A percentile compares a stretch with the other conserved stretches of the same genome.
phyloP scores from a whole-genome alignment of 176 grass and related monocot genomes.

The Phoenix roebelenii region DNA sequence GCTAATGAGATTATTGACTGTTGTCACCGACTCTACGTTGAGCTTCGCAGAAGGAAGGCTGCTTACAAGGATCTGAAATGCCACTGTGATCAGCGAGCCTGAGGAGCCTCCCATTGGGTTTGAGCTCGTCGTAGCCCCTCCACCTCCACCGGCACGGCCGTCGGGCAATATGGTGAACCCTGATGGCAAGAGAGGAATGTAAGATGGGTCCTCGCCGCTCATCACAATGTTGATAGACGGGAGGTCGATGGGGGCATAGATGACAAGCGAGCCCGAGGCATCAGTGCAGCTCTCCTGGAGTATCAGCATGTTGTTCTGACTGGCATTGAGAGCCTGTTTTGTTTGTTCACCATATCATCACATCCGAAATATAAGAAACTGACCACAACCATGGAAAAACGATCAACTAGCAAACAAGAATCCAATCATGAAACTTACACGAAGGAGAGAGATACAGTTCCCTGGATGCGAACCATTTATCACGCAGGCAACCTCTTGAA shows the following conservation, averaged over 20 bases:
- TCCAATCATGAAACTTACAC: conserved; percentile 27
- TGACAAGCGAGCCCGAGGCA: conserved; percentile 42
- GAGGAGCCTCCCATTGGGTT: conserved; percentile 1
- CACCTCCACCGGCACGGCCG: conserved; percentile 14
- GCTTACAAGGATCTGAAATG: conserved; percentile 66
- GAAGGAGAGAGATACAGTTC: conserved; percentile 79
- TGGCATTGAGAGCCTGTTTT: conserved; percentile 40
- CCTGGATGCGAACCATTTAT: conserved; percentile 57
- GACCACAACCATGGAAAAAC: not conserved
- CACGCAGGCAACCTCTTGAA: conserved; percentile 74
- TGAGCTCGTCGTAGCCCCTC: conserved; percentile 29
- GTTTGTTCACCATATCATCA: not conserved
- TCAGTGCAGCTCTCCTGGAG: conserved; percentile 71
- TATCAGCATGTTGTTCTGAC: conserved; percentile 59
- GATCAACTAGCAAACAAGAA: not conserved
- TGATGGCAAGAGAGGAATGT: conserved; percentile 54
- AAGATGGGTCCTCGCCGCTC: conserved; percentile 56
- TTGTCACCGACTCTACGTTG: conserved; percentile 53
- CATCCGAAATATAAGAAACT: not conserved
- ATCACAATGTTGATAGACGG: conserved; percentile 60
- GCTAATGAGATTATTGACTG: conserved; percentile 60
- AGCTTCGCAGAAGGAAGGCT: conserved; percentile 59
- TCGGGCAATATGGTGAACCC: conserved; percentile 68
- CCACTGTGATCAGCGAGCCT: conserved; percentile 67
- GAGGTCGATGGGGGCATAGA: conserved; percentile 54